phyloP scores from a whole-genome alignment of 805 yeast genomes.

The Yarrowia keelungensis region DNA sequence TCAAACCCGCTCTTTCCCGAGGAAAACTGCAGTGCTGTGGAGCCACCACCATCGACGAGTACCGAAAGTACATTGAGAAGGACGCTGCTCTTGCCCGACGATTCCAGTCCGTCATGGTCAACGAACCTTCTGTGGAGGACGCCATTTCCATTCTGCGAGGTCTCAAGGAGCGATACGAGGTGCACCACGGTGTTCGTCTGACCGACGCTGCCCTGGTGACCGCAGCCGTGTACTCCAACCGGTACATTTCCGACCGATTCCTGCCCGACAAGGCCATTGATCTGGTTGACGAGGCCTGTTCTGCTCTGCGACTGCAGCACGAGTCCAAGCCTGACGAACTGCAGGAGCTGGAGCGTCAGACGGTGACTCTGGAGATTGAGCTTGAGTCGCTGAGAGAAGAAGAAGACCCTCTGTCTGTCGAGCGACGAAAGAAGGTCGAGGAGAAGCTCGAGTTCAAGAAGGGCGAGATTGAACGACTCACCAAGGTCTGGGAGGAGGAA shows the following conservation, averaged over 20 bases:
- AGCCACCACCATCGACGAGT: constrained; percentile 95
- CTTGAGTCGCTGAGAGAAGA: constrained; percentile 93
- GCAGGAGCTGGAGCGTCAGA: constrained; percentile 82
- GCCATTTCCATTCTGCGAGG: constrained; percentile 93
- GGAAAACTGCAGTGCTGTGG: constrained; percentile 94
- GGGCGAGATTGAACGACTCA: constrained; percentile 71
- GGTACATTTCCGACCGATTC: constrained; percentile 90
- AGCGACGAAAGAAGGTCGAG: constrained; percentile 77
- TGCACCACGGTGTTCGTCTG: constrained; percentile 96
- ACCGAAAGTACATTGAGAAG: constrained; percentile 89
- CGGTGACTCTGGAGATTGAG: constrained; percentile 95
- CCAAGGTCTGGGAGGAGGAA: constrained; percentile 87
- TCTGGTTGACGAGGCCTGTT: constrained; percentile 96
- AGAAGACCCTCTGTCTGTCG: constrained; percentile 81
- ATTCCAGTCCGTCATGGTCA: constrained; percentile 84
- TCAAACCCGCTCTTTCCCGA: constrained; percentile 93
- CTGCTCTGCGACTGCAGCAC: constrained; percentile 90
- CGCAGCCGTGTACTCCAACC: constrained; percentile 86
- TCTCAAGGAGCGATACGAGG: constrained; percentile 90
- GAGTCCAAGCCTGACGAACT: constrained; percentile 97
- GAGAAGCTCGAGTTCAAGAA: constrained; percentile 67
- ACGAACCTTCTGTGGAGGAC: constrained; percentile 90
- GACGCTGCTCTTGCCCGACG: constrained; percentile 96
- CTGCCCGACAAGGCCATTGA: constrained; percentile 97
- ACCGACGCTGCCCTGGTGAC: constrained; percentile 92